These are phyloP conservation scores for Gentiana macrophylla DNA, from an alignment of 257 asterid genomes.

Conservation along the genomic window DNA sequence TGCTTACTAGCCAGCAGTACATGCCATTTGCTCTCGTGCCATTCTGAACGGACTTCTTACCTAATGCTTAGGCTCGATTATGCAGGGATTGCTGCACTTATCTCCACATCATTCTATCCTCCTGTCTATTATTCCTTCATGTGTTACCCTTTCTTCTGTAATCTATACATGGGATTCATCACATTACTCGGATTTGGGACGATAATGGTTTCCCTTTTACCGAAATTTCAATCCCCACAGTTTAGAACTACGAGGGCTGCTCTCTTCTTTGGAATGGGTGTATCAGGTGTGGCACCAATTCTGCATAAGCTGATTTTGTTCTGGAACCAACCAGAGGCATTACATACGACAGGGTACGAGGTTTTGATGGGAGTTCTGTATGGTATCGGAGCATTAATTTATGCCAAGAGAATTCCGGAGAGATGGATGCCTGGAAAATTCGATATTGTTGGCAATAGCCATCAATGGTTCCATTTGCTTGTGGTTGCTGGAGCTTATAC, in stretches of 20 bases:
- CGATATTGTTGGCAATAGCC: conserved; percentile 89
- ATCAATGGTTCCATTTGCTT: conserved; percentile 81
- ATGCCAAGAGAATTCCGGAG: conserved; percentile 79
- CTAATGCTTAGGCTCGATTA: conserved; percentile 85
- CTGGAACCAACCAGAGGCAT: conserved; percentile 84
- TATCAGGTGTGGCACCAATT: conserved; percentile 73
- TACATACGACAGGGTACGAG: conserved; percentile 71
- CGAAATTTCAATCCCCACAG: conserved; percentile 75
- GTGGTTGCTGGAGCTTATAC: conserved; percentile 94
- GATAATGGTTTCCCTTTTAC: conserved; percentile 62
- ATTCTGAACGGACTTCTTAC: conserved; percentile 73
- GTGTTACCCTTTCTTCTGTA: conserved; percentile 85
- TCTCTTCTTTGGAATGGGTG: conserved; percentile 81
- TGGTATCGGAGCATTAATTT: conserved; percentile 69
- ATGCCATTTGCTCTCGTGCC: conserved; percentile 87
- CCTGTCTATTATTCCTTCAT: conserved; percentile 89
- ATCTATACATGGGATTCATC: conserved; percentile 77
- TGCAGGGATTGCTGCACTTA: conserved; percentile 83
- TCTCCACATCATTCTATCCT: conserved; percentile 92
- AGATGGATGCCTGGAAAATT: conserved; percentile 95
- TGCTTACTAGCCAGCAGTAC: conserved; percentile 86
- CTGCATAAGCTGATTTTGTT: conserved; percentile 72
- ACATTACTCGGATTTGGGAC: conserved; percentile 66
- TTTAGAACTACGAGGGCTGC: conserved; percentile 67
- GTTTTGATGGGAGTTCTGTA: conserved; percentile 75